Conservation (phyloP, 202 grass and related monocot genomes). For the Tripidium arundinaceum region DNA sequence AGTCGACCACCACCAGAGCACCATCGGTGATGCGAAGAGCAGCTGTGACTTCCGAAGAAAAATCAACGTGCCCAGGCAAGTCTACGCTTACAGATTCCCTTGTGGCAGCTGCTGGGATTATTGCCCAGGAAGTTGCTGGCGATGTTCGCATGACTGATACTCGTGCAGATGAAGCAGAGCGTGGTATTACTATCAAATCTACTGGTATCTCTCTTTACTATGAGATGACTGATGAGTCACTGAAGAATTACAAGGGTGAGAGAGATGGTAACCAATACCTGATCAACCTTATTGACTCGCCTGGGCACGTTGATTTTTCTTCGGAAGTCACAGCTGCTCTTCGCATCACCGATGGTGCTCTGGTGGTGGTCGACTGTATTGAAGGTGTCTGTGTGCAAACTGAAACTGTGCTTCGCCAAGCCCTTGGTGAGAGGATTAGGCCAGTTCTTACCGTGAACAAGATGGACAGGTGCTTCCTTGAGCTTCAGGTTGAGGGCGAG, state of each 20-base stretch:
- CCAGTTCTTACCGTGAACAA: slow-evolving; percentile 53
- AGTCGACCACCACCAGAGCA: slow-evolving; percentile 42
- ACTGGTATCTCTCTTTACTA: slow-evolving; percentile 46
- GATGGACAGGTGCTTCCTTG: slow-evolving; percentile 48
- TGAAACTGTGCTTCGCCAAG: slow-evolving; percentile 35
- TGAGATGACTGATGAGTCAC: slow-evolving; percentile 25
- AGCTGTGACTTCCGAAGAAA: slow-evolving; percentile 50
- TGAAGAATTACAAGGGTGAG: slow-evolving; percentile 30
- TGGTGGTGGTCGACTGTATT: slow-evolving; percentile 41
- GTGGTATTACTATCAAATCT: slow-evolving; percentile 41
- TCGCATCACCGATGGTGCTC: slow-evolving; percentile 42
- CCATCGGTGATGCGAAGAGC: slow-evolving; percentile 52
- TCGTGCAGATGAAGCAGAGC: slow-evolving; percentile 34
- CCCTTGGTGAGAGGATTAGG: slow-evolving; percentile 37
- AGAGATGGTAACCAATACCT: slow-evolving; percentile 35
- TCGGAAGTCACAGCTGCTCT: slow-evolving; percentile 51
- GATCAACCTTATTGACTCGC: slow-evolving; percentile 51
- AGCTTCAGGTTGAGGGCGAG: slow-evolving; percentile 44
- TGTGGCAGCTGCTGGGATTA: slow-evolving; percentile 48
- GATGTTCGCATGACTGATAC: slow-evolving; percentile 47
- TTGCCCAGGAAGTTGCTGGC: slow-evolving; percentile 46
- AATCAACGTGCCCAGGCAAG: slow-evolving; percentile 45
- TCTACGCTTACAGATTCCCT: slow-evolving; percentile 35
- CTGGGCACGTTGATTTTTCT: slow-evolving; percentile 47
- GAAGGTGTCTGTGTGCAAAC: slow-evolving; percentile 45